phyloP scores from a whole-genome alignment of 2,329 filamentous ascomycete genomes.

The Hymenoscyphus fraxineus region DNA sequence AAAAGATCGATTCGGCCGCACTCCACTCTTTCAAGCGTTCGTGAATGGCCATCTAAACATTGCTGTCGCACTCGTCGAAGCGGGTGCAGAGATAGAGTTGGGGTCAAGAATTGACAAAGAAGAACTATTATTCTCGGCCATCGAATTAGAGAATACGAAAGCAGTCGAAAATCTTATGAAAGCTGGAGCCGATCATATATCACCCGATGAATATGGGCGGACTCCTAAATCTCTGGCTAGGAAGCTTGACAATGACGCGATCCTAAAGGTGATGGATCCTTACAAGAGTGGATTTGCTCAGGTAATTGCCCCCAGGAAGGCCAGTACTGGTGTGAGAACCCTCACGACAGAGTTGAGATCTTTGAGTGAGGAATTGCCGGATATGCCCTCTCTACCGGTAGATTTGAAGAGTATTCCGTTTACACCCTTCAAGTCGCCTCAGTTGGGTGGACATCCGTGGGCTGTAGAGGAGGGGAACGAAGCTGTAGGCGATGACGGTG shows the following conservation, averaged over 20 bases:
- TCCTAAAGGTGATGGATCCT: constrained; percentile 9
- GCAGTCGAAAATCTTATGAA: constrained; percentile 14
- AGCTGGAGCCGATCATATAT: constrained; percentile 16
- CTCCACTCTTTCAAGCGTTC: constrained; percentile 13
- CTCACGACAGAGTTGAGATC: background rate
- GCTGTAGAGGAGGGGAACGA: background rate
- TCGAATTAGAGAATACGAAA: constrained; percentile 12
- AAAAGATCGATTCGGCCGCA: constrained; percentile 13
- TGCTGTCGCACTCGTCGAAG: constrained; percentile 16
- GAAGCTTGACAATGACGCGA: constrained; percentile 2
- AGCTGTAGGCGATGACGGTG: background rate
- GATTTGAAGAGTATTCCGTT: constrained; percentile 5
- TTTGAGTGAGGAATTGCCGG: background rate
- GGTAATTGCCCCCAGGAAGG: background rate
- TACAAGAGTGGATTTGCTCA: constrained; percentile 5
- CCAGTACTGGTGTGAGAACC: background rate
- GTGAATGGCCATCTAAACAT: constrained; percentile 4
- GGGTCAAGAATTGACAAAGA: constrained; percentile 10
- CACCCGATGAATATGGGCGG: constrained; percentile 19
- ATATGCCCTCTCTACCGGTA: background rate
- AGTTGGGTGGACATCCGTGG: background rate
- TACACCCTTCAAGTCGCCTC: background rate
- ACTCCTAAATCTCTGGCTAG: constrained; percentile 17
- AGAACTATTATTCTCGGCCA: constrained; percentile 16
- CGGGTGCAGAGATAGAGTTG: constrained; percentile 13